Conservation (phyloP, 2,329 filamentous ascomycete genomes). For the Diaporthe sp. region DNA sequence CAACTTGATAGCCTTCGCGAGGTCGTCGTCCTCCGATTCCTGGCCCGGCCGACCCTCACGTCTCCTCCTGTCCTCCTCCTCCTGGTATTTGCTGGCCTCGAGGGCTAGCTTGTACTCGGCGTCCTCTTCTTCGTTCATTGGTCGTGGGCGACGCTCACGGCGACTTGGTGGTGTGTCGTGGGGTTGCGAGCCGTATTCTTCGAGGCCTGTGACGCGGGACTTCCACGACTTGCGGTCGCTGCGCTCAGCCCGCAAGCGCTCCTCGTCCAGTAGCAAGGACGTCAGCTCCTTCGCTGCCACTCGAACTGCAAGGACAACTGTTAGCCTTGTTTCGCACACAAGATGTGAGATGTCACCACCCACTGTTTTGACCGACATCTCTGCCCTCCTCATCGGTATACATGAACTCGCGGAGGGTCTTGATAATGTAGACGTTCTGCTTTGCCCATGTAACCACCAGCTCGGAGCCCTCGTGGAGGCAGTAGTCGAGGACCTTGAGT, state of each 20-base stretch:
- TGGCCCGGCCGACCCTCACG: conserved; percentile 70
- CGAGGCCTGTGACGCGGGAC: conserved; percentile 91
- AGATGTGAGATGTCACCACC: background rate
- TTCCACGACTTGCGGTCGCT: conserved; percentile 96
- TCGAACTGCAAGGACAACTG: conserved; percentile 71
- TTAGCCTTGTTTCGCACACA: background rate
- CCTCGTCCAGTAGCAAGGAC: conserved; percentile 90
- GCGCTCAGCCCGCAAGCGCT: conserved; percentile 88
- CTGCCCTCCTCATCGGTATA: conserved; percentile 95
- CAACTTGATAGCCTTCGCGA: conserved; percentile 93
- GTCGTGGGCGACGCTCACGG: conserved; percentile 56
- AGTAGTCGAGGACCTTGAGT: conserved; percentile 97
- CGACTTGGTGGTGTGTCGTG: conserved; percentile 54
- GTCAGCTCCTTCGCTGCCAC: conserved; percentile 97
- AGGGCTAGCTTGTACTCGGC: conserved; percentile 90
- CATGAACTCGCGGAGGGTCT: conserved; percentile 96
- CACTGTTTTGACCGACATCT: conserved; percentile 97
- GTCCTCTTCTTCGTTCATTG: conserved; percentile 81
- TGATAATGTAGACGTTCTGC: conserved; percentile 99
- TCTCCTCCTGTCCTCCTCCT: conserved; percentile 86
- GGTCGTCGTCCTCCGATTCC: conserved; percentile 79
- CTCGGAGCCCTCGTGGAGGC: conserved; percentile 95
- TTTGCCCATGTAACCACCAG: conserved; percentile 97
- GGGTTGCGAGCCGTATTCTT: conserved; percentile 73
- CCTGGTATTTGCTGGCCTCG: conserved; percentile 94